Conservation (phyloP, 805 yeast species). For the Metschnikowia cerradonensis region DNA sequence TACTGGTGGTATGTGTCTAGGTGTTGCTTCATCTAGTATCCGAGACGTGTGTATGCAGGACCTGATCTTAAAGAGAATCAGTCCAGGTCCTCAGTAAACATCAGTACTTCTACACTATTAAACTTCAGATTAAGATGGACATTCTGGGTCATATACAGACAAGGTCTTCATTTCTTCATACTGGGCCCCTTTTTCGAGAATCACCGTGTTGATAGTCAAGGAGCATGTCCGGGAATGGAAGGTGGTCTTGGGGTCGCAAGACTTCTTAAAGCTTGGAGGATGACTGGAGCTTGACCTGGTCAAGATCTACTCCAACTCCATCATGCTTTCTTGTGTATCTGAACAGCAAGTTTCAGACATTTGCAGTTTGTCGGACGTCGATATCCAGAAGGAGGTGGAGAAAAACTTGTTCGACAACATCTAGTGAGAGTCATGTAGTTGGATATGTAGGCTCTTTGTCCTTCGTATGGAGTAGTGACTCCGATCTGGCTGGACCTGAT, state of each 20-base stretch:
- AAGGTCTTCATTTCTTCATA: conserved; percentile 80
- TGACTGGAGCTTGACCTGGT: conserved; percentile 8
- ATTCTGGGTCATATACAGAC: conserved; percentile 21
- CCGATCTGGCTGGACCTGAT: conserved; percentile 71
- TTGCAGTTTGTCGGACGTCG: conserved; percentile 11
- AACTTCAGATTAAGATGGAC: no score
- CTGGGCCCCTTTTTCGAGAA: conserved; percentile 47
- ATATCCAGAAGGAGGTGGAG: not conserved
- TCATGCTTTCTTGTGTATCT: conserved; percentile 12
- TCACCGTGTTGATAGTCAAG: conserved; percentile 27
- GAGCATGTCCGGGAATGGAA: conserved; percentile 9
- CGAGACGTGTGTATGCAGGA: no score
- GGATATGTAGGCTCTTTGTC: conserved; percentile 78
- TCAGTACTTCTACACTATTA: no score
- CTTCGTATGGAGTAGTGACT: conserved; percentile 91
- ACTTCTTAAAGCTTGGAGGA: not conserved
- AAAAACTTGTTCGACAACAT: not conserved
- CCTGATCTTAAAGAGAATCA: no score
- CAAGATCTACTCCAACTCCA: conserved; percentile 9
- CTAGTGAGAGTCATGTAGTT: conserved; percentile 57
- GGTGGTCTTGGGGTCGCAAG: not conserved
- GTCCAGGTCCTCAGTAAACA: no score
- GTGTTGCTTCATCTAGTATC: no score
- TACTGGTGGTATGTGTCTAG: no score
- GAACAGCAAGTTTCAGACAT: conserved; percentile 11